Conservation (phyloP, 768 basidiomycete genomes). For the Fistulinella prunicolor region DNA sequence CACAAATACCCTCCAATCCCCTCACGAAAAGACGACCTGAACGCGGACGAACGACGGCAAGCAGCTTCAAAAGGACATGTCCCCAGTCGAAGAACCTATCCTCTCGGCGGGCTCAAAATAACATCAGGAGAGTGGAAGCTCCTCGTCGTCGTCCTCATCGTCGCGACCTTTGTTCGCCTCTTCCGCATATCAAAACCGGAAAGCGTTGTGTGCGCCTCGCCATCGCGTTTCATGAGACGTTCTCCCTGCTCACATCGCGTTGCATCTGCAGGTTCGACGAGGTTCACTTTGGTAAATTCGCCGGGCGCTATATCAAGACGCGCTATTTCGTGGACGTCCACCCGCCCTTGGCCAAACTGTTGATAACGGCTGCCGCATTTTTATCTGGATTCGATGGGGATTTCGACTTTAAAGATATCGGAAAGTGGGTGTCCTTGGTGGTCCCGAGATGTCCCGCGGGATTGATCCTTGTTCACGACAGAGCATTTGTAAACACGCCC, state of each 20-base stretch:
- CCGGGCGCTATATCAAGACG: constrained; percentile 89
- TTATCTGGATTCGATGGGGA: constrained; percentile 86
- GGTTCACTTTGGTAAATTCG: constrained; percentile 98
- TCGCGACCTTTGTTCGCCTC: constrained; percentile 80
- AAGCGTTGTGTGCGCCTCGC: constrained; percentile 80
- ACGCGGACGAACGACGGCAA: constrained; percentile 68
- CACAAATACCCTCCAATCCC: constrained; percentile 59
- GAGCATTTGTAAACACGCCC: constrained; percentile 82
- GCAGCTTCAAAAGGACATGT: constrained; percentile 65
- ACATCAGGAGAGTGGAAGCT: constrained; percentile 76
- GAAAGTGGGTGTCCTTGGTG: constrained; percentile 60
- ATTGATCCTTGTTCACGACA: constrained; percentile 30
- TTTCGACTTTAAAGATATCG: constrained; percentile 98
- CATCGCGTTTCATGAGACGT: background rate
- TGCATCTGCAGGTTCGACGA: constrained; percentile 78
- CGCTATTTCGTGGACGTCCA: constrained; percentile 95
- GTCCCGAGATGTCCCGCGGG: background rate
- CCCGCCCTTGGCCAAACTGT: constrained; percentile 92
- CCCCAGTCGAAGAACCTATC: constrained; percentile 45
- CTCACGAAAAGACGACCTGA: constrained; percentile 58
- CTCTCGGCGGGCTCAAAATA: constrained; percentile 62
- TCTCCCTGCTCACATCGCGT: background rate
- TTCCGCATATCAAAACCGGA: constrained; percentile 82
- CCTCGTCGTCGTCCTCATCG: constrained; percentile 57
- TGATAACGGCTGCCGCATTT: constrained; percentile 90